Conservation (phyloP, 2,329 filamentous ascomycete species). For the Colletotrichum coccodes region DNA sequence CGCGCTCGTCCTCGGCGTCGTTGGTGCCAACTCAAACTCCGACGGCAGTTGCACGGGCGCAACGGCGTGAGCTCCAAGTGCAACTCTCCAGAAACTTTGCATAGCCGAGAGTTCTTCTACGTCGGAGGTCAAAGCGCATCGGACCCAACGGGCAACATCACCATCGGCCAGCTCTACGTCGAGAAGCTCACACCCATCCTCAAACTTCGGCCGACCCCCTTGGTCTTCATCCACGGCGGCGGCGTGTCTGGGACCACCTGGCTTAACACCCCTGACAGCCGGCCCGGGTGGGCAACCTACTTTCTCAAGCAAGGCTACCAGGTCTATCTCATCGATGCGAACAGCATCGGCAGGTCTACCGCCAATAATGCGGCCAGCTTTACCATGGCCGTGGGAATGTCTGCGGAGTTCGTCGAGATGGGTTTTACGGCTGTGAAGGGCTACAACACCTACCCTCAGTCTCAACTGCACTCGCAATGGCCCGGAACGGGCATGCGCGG, state of each 20-base stretch:
- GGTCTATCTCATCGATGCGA: slow-evolving; percentile 52
- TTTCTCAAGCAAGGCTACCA: slow-evolving; percentile 51
- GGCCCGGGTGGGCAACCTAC: slow-evolving; percentile 52
- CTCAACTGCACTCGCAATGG: slow-evolving; percentile 45
- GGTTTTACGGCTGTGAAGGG: slow-evolving; percentile 40
- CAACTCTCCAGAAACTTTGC: slow-evolving; percentile 19
- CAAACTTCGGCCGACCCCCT: slow-evolving; percentile 37
- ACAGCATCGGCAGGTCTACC: slow-evolving; percentile 44
- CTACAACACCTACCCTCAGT: slow-evolving; percentile 43
- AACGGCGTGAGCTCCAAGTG: slow-evolving; percentile 23
- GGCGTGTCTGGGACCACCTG: slow-evolving; percentile 43
- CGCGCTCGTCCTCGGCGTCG: not conserved
- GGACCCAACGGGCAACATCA: slow-evolving; percentile 36
- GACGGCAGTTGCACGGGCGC: slow-evolving; percentile 14
- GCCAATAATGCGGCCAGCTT: slow-evolving; percentile 41
- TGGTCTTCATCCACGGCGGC: slow-evolving; percentile 45
- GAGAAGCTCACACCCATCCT: slow-evolving; percentile 43
- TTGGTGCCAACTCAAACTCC: not conserved
- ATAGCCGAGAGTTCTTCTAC: slow-evolving; percentile 40
- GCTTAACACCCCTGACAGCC: slow-evolving; percentile 52
- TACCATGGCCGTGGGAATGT: slow-evolving; percentile 36
- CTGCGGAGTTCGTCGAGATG: slow-evolving; percentile 38
- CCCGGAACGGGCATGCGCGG: slow-evolving; percentile 45
- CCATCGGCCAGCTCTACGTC: slow-evolving; percentile 42
- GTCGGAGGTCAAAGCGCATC: slow-evolving; percentile 41